Percentiles rank a stretch among this genome's conserved stretches.
phyloP scores from a whole-genome alignment of 1,284 basidiomycete genomes.

The Apiotrichum siamense region DNA sequence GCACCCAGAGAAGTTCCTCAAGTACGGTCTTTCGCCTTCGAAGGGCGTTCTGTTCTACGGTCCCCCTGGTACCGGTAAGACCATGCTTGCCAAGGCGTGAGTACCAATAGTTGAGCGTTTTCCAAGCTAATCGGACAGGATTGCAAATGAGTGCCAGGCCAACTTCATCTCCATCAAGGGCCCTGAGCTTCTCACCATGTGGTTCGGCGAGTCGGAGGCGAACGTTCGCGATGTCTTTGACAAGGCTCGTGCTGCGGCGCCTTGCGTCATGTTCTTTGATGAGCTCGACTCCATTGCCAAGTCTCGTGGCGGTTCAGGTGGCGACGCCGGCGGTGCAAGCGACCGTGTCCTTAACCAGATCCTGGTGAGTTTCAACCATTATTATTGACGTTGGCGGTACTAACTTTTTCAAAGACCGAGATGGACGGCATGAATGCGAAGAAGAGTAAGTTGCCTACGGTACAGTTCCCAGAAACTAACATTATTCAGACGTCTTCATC shows the following conservation, averaged over 20 bases:
- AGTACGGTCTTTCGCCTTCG: slow-evolving; percentile 98
- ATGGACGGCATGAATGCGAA: slow-evolving; percentile 99
- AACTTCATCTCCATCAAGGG: slow-evolving; percentile 66
- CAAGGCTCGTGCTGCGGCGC: slow-evolving; percentile 97
- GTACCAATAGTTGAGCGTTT: not conserved
- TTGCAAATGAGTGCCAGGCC: slow-evolving; percentile 98
- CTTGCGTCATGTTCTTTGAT: slow-evolving; percentile 99
- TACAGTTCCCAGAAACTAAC: not conserved
- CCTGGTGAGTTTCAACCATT: slow-evolving; percentile 47
- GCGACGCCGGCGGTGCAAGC: slow-evolving; percentile 87
- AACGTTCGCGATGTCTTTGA: slow-evolving; percentile 99
- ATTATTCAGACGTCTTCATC: slow-evolving; percentile 72
- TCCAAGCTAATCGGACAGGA: slow-evolving; percentile 43
- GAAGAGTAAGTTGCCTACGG: slow-evolving; percentile 59
- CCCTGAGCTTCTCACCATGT: slow-evolving; percentile 96
- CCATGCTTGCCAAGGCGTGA: slow-evolving; percentile 77
- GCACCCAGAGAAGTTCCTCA: slow-evolving; percentile 99
- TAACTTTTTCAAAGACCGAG: slow-evolving; percentile 59
- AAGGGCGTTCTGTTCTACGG: slow-evolving; percentile 96
- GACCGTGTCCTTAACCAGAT: slow-evolving; percentile 98
- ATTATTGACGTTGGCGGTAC: not conserved
- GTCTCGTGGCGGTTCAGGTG: slow-evolving; percentile 69
- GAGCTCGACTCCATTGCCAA: slow-evolving; percentile 99
- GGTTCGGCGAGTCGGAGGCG: slow-evolving; percentile 99
- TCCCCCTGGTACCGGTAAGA: slow-evolving; percentile 94